Percentiles rank a stretch among this genome's conserved stretches.
These are phyloP conservation scores for Diplocarpon rosae DNA, from an alignment of 2,329 filamentous ascomycete genomes.

Conservation along the genomic window DNA sequence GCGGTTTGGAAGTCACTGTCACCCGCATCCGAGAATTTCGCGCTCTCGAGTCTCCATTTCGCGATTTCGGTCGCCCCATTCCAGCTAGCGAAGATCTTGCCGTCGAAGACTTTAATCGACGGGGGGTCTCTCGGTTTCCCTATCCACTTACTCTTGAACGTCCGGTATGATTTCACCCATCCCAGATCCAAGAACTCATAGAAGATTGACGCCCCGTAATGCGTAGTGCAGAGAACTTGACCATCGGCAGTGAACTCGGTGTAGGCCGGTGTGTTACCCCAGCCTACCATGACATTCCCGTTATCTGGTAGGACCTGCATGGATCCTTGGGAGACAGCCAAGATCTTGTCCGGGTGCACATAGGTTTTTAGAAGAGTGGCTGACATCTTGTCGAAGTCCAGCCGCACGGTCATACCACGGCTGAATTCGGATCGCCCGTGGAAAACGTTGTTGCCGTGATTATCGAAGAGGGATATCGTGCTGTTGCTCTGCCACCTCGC, in stretches of 20 bases:
- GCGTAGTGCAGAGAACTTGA: conserved; percentile 32
- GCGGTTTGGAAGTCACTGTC: conserved; percentile 1
- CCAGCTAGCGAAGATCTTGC: conserved; percentile 25
- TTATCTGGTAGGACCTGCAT: conserved; percentile 33
- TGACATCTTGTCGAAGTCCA: conserved; percentile 33
- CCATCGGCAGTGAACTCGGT: conserved; percentile 36
- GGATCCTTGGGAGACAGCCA: conserved; percentile 34
- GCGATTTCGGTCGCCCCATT: conserved; percentile 27
- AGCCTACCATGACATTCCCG: conserved; percentile 37
- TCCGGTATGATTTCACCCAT: conserved; percentile 21
- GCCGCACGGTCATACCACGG: conserved; percentile 29
- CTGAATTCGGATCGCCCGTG: conserved; percentile 19
- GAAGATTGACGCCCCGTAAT: conserved; percentile 28
- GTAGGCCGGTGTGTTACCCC: conserved; percentile 38
- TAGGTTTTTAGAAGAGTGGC: conserved; percentile 32
- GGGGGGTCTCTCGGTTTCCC: conserved; percentile 20
- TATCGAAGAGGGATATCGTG: conserved; percentile 21
- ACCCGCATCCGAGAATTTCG: background rate
- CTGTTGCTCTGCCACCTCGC: conserved; percentile 28
- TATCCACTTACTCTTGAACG: conserved; percentile 22
- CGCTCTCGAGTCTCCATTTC: conserved; percentile 13
- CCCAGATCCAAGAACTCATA: conserved; percentile 16
- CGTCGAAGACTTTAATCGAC: conserved; percentile 13
- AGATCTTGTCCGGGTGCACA: conserved; percentile 28
- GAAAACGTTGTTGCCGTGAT: conserved; percentile 30